A percentile compares a stretch with the other conserved stretches of the same genome.
phyloP scores from a whole-genome alignment of 2,329 filamentous ascomycete genomes.

The Sphaerostilbella broomeana region DNA sequence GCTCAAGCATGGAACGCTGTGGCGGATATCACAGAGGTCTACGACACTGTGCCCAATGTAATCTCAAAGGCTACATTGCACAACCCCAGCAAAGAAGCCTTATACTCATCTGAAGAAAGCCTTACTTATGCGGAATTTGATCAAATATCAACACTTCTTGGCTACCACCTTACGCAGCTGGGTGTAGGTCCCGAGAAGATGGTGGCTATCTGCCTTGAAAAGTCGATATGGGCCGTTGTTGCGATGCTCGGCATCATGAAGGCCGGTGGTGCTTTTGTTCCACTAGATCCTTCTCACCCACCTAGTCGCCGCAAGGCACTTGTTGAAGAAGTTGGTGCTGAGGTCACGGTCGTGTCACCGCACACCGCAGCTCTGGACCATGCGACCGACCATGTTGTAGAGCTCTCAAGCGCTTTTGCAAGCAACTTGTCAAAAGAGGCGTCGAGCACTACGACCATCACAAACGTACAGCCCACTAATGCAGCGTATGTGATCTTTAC shows the following conservation, averaged over 20 bases:
- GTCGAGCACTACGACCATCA: not conserved
- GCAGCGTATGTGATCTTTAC: not conserved
- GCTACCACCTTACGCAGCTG: not conserved
- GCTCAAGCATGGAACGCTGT: not conserved
- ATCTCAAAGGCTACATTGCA: not conserved
- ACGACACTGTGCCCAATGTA: not conserved
- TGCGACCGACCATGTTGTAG: not conserved
- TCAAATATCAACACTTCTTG: not conserved
- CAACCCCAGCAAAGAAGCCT: not conserved
- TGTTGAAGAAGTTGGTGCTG: not conserved
- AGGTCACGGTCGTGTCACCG: not conserved
- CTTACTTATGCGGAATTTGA: not conserved
- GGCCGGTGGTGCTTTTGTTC: not conserved
- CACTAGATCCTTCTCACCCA: not conserved
- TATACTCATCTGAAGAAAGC: not conserved
- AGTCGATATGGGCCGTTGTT: not conserved
- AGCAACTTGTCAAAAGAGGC: not conserved
- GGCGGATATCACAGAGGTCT: not conserved
- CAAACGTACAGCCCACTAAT: not conserved
- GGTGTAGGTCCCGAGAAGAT: not conserved
- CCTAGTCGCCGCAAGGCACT: not conserved
- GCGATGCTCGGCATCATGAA: not conserved
- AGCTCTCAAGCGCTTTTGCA: not conserved
- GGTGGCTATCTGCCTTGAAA: slow-evolving; percentile 1
- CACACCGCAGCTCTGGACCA: not conserved